Percentiles rank a stretch among this genome's conserved stretches.
Evolutionary conservation across 106 monocot species (phyloP).

Genomic region (Hemerocallis citrina): DNA sequence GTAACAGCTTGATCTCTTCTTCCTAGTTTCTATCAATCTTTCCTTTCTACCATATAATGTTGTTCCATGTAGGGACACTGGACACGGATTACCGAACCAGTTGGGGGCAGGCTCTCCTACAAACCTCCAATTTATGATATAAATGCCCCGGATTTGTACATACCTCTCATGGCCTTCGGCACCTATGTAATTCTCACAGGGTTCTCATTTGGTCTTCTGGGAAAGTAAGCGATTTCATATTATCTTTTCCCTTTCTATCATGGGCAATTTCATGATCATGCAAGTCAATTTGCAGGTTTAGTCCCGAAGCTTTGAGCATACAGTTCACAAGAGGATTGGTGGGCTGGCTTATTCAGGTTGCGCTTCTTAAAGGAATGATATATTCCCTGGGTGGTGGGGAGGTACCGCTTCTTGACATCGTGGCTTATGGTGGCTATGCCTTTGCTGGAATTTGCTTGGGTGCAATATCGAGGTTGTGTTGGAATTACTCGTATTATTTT

Average conservation of each 20-base stretch:
- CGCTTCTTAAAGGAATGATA: constrained; percentile 30
- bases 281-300: constrained; percentile 23
- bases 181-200: constrained; percentile 32
- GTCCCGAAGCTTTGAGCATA: constrained; percentile 26
- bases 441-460: constrained; percentile 20
- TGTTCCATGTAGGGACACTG: constrained; percentile 24
- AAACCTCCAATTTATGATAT: constrained; percentile 37
- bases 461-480: constrained; percentile 15
- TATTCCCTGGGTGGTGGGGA: constrained; percentile 29
- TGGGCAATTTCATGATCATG: too few species aligned
- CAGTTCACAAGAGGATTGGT: constrained; percentile 31
- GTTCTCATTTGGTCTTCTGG: constrained; percentile 27
- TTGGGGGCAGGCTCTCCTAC: constrained; percentile 36
- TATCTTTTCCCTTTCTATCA: too few species aligned
- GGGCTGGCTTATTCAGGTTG: constrained; percentile 30
- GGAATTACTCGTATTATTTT: constrained; percentile 33
- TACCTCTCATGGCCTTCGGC: constrained; percentile 38
- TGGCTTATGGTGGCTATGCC: constrained; percentile 26
- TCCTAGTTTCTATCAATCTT: background rate
- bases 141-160: constrained; percentile 28
- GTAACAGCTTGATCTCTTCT: background rate
- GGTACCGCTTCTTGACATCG: constrained; percentile 15
- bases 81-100: constrained; percentile 34
- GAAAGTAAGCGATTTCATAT: constrained; percentile 18
- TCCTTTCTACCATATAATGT: background rate